Evolutionary conservation across 2,329 filamentous ascomycete species (phyloP), one percentile per base, ranked within the genome.

Genomic region (Arthrinium puccinioides): DNA sequence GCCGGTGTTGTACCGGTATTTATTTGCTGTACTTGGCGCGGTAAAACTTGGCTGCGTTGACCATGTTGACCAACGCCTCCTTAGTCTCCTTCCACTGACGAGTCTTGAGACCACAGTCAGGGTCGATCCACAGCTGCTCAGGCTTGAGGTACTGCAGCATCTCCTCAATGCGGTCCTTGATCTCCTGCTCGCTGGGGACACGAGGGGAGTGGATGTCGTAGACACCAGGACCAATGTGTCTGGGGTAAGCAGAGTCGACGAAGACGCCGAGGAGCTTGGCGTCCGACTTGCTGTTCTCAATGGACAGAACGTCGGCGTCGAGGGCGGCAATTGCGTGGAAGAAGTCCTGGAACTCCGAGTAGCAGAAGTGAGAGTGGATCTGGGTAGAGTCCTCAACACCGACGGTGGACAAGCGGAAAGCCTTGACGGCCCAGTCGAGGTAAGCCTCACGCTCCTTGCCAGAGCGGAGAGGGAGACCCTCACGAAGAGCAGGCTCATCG

Each of bases 331-430:
- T 98, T 70, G 92, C 92, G 72, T 97, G 87, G 88, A 98, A 98
- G 80, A 98, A 98, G 77, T 98, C 92, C 74, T 98, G 92, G 87
- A 98, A 98, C 79, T 98, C 92, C 37, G 92, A 97, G 83, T 98
- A 98, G 70, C 92, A 98, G 86, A 98, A 98, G 78, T 98, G 92
- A 48, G 89, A 96, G 84, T 98, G 92, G 67, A 98, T 96, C 79
- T 98, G 92, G 52, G 92, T 98, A 42, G 84, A 86, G 68, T 98
- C 87, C 70, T 88, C 72, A 44, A 98, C 90, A 64, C 88, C 92
- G 44, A 88, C 82, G 55, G 89, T 94, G 50, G 90, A 82, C 52
- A 98, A 87, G 65, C 87, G 88, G 88, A 98, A 98, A 56, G 89
- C 88, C 72, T 95, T 83, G 58, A 98, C 92, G 44, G 92, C 92